Base-by-base conservation (phyloP, 2,329 filamentous ascomycete genomes). In the Fusarium chaquense region DNA sequence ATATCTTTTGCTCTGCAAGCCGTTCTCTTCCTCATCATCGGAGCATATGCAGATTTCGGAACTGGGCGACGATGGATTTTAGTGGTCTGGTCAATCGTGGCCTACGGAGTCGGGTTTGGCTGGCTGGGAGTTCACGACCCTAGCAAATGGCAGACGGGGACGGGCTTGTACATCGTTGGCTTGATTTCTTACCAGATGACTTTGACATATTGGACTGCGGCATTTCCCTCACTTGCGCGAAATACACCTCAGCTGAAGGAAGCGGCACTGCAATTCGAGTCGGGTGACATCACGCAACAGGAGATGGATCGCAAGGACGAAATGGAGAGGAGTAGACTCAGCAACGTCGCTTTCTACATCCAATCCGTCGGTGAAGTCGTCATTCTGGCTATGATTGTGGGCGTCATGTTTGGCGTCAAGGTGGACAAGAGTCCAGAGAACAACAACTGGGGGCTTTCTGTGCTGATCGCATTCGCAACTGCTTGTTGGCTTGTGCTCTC, bases 1-100 rank as follows among this genome's bases (percentile, higher is more conserved):
- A 87, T 91, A 58, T 89, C 85, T 18, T 92, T 92, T 74, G 88
- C 89, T 3, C 84, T 90, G 36, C 90, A 92, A 75, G 85, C 89
- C 30, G 82, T 87, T 10, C 73, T 88, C 7, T 87, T 88, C 72
- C 78, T 88, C 28, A 71, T 83, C 61, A 81, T 87, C 4, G 86
- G 85, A 55, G 81, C 82, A 0, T 85, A 84, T 65, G 85, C 85
- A 68, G 90, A 92, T 76, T 92, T 91, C 74, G 90, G 90, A 5
- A 84, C 83, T 15, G 90, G 89, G 78, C 80, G 88, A 15, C 87
- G 87, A 13, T 89, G 86, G 75, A 87, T 91, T 56, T 80, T 92
- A 11, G 84, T 91, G 50, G 84, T 83, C 11, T 83, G 89, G 67
- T 90, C 88, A 5, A 69, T 89, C 10, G 72, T 91, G 36, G 87